phyloP scores from a whole-genome alignment of 345 rosid species.

The Corymbia maculata region DNA sequence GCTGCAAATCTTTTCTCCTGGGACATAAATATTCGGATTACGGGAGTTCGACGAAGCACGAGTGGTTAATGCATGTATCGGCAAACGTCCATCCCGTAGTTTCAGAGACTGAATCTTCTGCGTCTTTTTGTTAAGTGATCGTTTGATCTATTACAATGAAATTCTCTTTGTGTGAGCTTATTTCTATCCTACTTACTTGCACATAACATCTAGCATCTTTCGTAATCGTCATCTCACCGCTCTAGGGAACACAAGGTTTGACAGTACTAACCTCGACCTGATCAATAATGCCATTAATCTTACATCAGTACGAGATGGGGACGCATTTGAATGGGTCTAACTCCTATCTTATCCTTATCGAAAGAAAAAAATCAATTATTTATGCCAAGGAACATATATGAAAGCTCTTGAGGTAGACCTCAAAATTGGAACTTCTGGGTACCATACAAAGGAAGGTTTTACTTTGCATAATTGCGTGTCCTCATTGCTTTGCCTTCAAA shows the following conservation, averaged over 20 bases:
- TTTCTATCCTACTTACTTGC: neutral
- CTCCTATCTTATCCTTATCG: neutral
- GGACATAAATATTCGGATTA: neutral
- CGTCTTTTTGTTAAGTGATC: neutral
- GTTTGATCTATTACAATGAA: neutral
- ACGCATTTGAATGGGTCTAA: neutral
- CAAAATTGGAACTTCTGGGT: neutral
- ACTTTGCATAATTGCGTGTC: neutral
- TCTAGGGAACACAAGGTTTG: neutral
- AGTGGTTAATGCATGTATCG: neutral
- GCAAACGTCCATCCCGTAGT: neutral
- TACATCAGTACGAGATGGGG: neutral
- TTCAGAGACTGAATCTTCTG: neutral
- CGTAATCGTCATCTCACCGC: neutral
- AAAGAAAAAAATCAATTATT: neutral
- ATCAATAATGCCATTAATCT: neutral
- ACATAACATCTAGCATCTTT: neutral
- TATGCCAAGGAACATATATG: neutral
- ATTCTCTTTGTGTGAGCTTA: neutral
- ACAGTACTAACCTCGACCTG: neutral
- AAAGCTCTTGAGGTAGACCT: neutral
- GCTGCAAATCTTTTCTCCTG: neutral
- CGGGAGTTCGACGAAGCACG: neutral
- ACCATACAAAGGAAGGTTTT: neutral
- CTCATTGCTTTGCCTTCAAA: neutral